Evolutionary conservation across 192 early-diverging fungal species (phyloP), one percentile per base, ranked within the genome.

Genomic region (Podila minutissima): DNA sequence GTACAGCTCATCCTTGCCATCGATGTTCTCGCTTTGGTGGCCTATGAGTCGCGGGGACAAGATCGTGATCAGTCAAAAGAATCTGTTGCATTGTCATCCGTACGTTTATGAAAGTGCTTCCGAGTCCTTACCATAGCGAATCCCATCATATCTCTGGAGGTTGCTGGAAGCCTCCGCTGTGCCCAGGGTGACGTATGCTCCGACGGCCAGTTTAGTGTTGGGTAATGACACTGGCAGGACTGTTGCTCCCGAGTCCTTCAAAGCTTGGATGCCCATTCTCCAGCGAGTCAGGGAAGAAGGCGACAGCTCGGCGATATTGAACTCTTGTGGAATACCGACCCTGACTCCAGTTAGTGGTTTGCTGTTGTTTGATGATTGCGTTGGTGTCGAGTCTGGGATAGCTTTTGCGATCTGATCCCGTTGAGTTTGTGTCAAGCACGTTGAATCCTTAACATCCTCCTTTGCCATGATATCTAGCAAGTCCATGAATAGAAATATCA

Each of bases 91-190:
- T 4, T 3, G 26, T 59, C 60, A 66, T 50, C n/a, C n/a, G 35
- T 11, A 26, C 7, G 24, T 13, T 13, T 29, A 50, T 61, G 20
- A n/a, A 83, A 41, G 20, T 6, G 8, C 33, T 4, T 28, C 35
- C 2, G 9, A 33, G 13, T 13, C 76, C 61, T 73, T 64, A 83
- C 97, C 97, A 79, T 94, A 98, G 64, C 94, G 88, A 10, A 95
- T 69, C 8, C 97, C 97, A 75, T 97, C 95, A 67, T 88, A 98
- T 59, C 94, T 86, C 57, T 95, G 91, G 57, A 98, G 76, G 73
- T 98, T 98, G 22, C 95, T 96, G 7, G 91, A 92, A 1, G 97
- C 95, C 82, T 98, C 97, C 7, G 97, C 96, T 28, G 92, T 87
- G 7, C 93, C 96, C 53, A 98, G 74, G 0, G 94, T 92, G 71